Evolutionary conservation across 805 yeast genomes (phyloP).

Genomic region (Yamadazyma laniorum): DNA sequence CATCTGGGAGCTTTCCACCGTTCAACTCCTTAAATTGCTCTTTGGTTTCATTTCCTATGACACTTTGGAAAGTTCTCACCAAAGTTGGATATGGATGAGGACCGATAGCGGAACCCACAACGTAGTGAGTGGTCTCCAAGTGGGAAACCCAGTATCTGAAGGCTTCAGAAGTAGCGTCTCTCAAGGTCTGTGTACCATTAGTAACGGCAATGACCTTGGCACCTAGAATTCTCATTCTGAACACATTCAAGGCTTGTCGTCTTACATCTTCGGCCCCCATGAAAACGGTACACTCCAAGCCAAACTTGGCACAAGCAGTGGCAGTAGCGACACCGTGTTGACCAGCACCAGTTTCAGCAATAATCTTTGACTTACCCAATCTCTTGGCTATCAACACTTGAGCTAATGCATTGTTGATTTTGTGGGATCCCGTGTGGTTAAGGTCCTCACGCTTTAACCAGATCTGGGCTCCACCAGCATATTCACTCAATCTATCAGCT

Average conservation of each 20-base stretch:
- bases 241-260: slow-evolving; percentile 96
- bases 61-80: slow-evolving; percentile 97
- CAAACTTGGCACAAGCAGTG: slow-evolving; percentile 90
- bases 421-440: slow-evolving; percentile 87
- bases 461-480: slow-evolving; percentile 88
- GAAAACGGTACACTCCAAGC: slow-evolving; percentile 87
- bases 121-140: slow-evolving; percentile 82
- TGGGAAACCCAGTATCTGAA: slow-evolving; percentile 93
- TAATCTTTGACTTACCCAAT: slow-evolving; percentile 71
- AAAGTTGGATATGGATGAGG: slow-evolving; percentile 99
- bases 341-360: slow-evolving; percentile 93
- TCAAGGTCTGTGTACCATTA: slow-evolving; percentile 91
- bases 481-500: slow-evolving; percentile 86
- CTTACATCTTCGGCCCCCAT: slow-evolving; percentile 99
- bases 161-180: slow-evolving; percentile 98
- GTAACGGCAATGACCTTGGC: slow-evolving; percentile 93
- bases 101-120: slow-evolving; percentile 98
- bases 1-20: slow-evolving; percentile 83
- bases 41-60: slow-evolving; percentile 93
- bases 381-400: slow-evolving; percentile 79
- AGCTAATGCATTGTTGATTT: slow-evolving; percentile 80
- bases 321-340: slow-evolving; percentile 95
- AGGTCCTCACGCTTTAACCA: slow-evolving; percentile 98
- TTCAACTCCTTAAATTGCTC: slow-evolving; percentile 81
- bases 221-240: slow-evolving; percentile 94